phyloP scores from a whole-genome alignment of 129 eudicot genomes.

The Heracleum sosnowskyi region DNA sequence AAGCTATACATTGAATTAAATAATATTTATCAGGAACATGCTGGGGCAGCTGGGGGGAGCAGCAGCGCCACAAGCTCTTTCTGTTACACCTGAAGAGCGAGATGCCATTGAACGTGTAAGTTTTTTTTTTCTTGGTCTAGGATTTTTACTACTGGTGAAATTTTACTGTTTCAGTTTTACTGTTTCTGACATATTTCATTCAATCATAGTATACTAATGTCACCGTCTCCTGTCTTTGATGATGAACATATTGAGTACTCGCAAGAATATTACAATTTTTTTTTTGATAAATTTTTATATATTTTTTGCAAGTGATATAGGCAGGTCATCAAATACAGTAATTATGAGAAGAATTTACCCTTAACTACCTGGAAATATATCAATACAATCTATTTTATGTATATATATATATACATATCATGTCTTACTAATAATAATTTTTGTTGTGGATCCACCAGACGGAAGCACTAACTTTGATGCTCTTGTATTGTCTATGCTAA shows the following conservation, averaged over 20 bases:
- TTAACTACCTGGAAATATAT: neutral
- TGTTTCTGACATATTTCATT: neutral
- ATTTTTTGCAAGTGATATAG: neutral
- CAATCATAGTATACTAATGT: neutral
- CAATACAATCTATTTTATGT: neutral
- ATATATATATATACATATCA: too few relatives aligned
- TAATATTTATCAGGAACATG: slow-evolving; percentile 30
- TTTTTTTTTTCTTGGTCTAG: neutral
- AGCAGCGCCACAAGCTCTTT: slow-evolving; percentile 48
- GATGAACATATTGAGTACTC: neutral
- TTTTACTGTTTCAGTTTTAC: neutral
- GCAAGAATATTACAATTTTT: neutral
- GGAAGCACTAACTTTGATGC: too few relatives aligned
- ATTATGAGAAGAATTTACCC: neutral
- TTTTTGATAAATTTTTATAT: neutral
- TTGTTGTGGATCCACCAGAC: too few relatives aligned
- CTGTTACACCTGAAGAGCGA: slow-evolving; percentile 70
- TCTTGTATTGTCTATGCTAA: neutral
- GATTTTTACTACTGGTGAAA: neutral
- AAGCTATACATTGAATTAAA: neutral
- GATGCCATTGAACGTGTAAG: slow-evolving; percentile 75
- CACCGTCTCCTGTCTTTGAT: neutral
- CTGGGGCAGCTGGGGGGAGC: slow-evolving; percentile 43
- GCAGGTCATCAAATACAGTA: neutral
- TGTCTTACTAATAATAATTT: too few relatives aligned